Base-by-base conservation (phyloP, 176 grass and related monocot species). In the Puya raimondii region DNA sequence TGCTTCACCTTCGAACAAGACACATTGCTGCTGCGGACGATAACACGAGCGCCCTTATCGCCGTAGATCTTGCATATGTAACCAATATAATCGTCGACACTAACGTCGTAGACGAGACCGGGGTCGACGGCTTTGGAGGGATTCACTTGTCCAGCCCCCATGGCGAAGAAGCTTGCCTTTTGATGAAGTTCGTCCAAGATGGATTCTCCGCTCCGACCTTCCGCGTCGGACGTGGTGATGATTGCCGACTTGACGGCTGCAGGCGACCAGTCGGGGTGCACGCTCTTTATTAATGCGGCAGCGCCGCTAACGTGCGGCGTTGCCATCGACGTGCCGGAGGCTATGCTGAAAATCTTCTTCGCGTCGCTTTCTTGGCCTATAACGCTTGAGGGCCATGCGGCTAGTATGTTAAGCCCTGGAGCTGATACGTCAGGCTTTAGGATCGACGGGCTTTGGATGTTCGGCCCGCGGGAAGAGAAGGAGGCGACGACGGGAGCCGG, bases 1-100 rank as follows among this genome's bases (percentile, higher is more conserved):
- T 21, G 54, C 8, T 49, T 23, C 0, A 73, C 14, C 3, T 20
- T 4, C 0, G 22, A 25, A 56, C 90, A 89, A 67, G 70, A 84
- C 53, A 86, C 71, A 6, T 85, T 83, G 54, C 18, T 77, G 42
- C 80, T 84, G 58, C 84, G 80, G 3, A 79, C 70, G 67, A 72
- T 70, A 2, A 91, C 63, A 12, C 76, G 57, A 42, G n/a, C 74
- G 70, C 87, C 84, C 27, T 66, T 14, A 64, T 88, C 83, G 2
- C 80, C 80, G 15, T 23, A 23, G 1, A 93, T 66, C 12, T 83
- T 86, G 26, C 74, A 77, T 10, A 77, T 26, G 52, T 68, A 69
- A 12, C 23, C 52, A 16, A 77, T 20, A 52, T 77, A 77, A 17
- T 69, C 29, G 2, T 59, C 12, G 26, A 51, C 51, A 9, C 12